phyloP scores from a whole-genome alignment of 1,284 basidiomycete genomes.

The Taiwanofungus camphoratus region DNA sequence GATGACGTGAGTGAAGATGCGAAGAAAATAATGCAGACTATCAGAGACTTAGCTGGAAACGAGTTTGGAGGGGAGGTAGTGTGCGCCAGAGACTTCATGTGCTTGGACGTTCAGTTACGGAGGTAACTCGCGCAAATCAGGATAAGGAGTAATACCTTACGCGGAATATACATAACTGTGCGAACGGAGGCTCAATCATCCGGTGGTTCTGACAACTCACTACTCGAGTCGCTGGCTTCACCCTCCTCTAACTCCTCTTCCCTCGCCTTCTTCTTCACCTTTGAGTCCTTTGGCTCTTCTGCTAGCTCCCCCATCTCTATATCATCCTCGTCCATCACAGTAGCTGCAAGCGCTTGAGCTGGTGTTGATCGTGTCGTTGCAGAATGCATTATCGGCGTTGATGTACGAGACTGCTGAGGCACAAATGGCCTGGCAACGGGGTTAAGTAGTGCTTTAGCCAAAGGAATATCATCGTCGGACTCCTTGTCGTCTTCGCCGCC shows the following conservation, averaged over 20 bases:
- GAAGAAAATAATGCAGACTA: constrained; percentile 52
- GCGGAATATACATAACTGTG: constrained; percentile 8
- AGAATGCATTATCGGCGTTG: constrained; percentile 19
- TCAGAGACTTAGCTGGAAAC: constrained; percentile 47
- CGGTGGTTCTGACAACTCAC: constrained; percentile 68
- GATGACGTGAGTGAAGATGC: constrained; percentile 42
- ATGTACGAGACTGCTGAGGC: constrained; percentile 25
- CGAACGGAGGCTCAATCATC: constrained; percentile 35
- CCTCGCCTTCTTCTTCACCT: constrained; percentile 40
- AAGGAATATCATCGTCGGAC: constrained; percentile 29
- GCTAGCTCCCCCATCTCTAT: constrained; percentile 86
- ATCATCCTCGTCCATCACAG: constrained; percentile 45
- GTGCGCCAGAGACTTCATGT: constrained; percentile 73
- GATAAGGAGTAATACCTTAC: constrained; percentile 10
- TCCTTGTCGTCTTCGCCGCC: constrained; percentile 25
- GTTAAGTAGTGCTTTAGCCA: constrained; percentile 29
- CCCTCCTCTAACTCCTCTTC: constrained; percentile 78
- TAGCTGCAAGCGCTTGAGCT: constrained; percentile 12
- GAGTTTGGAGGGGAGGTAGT: constrained; percentile 49
- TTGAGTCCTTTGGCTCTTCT: constrained; percentile 47
- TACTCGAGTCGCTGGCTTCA: constrained; percentile 74
- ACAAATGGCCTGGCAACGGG: constrained; percentile 30
- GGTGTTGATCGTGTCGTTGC: constrained; percentile 21
- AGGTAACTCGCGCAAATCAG: constrained; percentile 19
- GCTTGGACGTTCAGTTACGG: constrained; percentile 42